Base-by-base conservation (phyloP, 129 eudicot genomes). In the Chrysanthemum lavandulifolium region DNA sequence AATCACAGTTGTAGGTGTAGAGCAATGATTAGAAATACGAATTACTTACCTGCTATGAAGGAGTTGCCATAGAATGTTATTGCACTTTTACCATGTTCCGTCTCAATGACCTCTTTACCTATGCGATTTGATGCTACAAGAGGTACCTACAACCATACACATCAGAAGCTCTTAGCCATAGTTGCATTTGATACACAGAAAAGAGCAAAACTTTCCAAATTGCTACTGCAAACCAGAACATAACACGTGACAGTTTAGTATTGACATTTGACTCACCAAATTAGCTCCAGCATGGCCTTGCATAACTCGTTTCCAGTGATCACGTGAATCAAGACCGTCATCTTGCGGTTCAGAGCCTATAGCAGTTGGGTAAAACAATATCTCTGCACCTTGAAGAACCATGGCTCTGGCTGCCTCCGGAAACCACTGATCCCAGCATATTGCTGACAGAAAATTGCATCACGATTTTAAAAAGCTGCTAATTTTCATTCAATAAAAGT, bases 381-480 rank as follows among this genome's bases (percentile, higher is more conserved):
- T 80, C 81, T 95, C 99, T 76, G 99, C 99, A 71, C 97, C 99
- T 86, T 90, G 97, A 83, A 95, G 99, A 56, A 72, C 97, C 99
- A 95, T 91, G 21, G 97, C 97, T 67, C 99, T 88, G 43, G 99
- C 99, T 64, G 97, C 96, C 83, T 95, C 99, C 0, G 99, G 99
- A 77, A 95, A 95, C 99, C 99, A 95, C 69, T 95, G 99, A 83
- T 95, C 99, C 99, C 99, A 95, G 86, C 99, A 95, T 73, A 95
- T 91, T 73, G 91, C 99, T 95, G 80, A 64, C 62, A 74, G 60
- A 66, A 40, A 3, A 54, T 33, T 63, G 19, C 5, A 68, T 65
- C 23, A 79, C 9, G 9, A 11, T 49, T 33, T 29, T 31, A 21
- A 31, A 63, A 59, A 59, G 43, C 40, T 43, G 31, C 72, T 13